Percentiles rank a stretch among this genome's conserved stretches.
Evolutionary conservation across 345 rosid genomes (phyloP).

Genomic region (Psidium friedrichsthalianum): DNA sequence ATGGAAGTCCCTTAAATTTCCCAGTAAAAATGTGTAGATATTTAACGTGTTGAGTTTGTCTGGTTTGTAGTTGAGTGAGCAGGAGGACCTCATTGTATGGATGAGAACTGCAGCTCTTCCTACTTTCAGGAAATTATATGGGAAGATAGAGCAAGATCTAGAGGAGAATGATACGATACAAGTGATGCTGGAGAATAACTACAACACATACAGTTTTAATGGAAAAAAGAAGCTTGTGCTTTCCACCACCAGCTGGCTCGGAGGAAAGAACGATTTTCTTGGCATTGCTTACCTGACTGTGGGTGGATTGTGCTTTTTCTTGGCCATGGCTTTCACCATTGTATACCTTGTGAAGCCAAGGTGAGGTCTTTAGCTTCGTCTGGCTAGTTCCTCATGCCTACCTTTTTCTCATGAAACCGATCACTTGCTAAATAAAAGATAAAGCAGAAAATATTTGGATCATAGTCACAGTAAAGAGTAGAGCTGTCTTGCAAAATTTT

Average conservation of each 20-base stretch:
- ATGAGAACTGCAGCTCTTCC: slow-evolving; percentile 99
- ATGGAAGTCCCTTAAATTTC: neutral
- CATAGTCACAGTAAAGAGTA: neutral
- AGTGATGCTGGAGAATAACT: slow-evolving; percentile 49
- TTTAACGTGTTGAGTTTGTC: neutral
- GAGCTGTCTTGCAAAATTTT: neutral
- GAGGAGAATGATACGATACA: slow-evolving; percentile 32
- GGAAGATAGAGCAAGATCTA: slow-evolving; percentile 86
- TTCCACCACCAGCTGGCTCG: slow-evolving; percentile 97
- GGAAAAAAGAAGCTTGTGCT: slow-evolving; percentile 97
- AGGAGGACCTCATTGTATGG: slow-evolving; percentile 96
- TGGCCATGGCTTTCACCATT: slow-evolving; percentile 75
- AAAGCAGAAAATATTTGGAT: neutral
- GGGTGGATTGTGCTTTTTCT: slow-evolving; percentile 78
- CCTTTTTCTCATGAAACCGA: neutral
- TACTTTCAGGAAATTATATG: slow-evolving; percentile 91
- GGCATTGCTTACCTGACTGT: slow-evolving; percentile 94
- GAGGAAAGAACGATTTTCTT: slow-evolving; percentile 94
- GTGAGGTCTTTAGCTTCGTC: slow-evolving; percentile 20
- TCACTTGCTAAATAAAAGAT: neutral
- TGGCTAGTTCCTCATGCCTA: neutral
- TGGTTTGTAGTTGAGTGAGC: slow-evolving; percentile 56
- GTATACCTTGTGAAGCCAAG: slow-evolving; percentile 89
- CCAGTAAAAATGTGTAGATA: neutral
- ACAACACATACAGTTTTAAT: slow-evolving; percentile 88